Conservation (phyloP, 805 yeast genomes). For the Blastobotrys robertii region DNA sequence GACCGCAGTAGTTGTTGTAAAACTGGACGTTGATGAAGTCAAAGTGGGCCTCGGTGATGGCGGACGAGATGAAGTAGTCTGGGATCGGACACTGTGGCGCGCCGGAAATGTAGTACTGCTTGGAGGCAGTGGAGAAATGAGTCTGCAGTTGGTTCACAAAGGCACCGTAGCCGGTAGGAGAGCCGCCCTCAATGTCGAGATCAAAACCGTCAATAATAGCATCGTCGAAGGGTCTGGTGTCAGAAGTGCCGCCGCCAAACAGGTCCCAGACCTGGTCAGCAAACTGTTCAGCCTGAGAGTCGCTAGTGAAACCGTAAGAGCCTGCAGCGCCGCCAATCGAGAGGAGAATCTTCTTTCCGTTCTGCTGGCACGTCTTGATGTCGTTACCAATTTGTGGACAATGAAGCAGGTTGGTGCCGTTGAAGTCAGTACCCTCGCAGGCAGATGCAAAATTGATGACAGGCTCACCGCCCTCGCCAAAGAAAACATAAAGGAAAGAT, state of each 20-base stretch:
- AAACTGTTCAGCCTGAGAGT: constrained; percentile 38
- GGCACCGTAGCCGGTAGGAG: constrained; percentile 42
- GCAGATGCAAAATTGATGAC: constrained; percentile 33
- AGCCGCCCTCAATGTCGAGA: constrained; percentile 46
- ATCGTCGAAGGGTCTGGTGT: constrained; percentile 38
- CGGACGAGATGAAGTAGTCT: constrained; percentile 38
- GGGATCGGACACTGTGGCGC: constrained; percentile 64
- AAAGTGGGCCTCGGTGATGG: constrained; percentile 35
- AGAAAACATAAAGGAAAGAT: constrained; percentile 59
- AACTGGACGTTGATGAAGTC: constrained; percentile 59
- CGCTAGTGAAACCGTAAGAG: constrained; percentile 39
- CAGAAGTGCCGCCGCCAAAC: constrained; percentile 36
- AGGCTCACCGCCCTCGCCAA: constrained; percentile 24
- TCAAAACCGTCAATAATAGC: constrained; percentile 62
- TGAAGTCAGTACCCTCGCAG: constrained; percentile 24
- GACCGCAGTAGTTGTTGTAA: constrained; percentile 48
- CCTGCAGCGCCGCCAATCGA: constrained; percentile 54
- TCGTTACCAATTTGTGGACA: constrained; percentile 45
- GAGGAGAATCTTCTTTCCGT: constrained; percentile 62
- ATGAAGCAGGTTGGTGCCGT: constrained; percentile 32
- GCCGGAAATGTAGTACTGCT: constrained; percentile 46
- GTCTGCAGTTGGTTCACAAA: constrained; percentile 29
- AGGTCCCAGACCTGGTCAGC: constrained; percentile 35
- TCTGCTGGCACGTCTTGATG: constrained; percentile 59
- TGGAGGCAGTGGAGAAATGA: constrained; percentile 20